These are phyloP conservation scores for Yamadazyma triangularis DNA, from an alignment of 1,139 yeast genomes.

Conservation along the genomic window DNA sequence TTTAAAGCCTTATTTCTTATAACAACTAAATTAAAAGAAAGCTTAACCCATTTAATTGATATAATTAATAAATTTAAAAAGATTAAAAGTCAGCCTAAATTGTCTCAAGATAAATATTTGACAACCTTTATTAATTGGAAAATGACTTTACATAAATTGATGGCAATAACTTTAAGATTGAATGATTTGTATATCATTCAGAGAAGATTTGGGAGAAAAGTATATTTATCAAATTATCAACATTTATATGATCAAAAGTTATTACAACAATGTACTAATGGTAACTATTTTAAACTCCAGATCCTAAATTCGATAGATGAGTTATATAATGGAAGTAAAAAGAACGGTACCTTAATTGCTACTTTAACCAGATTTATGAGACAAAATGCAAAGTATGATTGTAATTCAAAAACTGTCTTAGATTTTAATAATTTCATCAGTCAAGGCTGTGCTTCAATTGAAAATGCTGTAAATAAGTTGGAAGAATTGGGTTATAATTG, in stretches of 20 bases:
- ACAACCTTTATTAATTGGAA: slow-evolving; percentile 20
- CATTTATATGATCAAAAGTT: slow-evolving; percentile 41
- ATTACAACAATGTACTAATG: slow-evolving; percentile 17
- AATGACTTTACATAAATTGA: slow-evolving; percentile 41
- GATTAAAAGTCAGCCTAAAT: slow-evolving; percentile 15
- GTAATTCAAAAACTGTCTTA: slow-evolving; percentile 29
- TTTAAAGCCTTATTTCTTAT: slow-evolving; percentile 28
- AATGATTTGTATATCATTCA: slow-evolving; percentile 44
- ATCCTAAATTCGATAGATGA: slow-evolving; percentile 37
- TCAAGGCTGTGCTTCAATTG: slow-evolving; percentile 26
- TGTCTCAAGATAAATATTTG: slow-evolving; percentile 8
- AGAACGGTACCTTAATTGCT: slow-evolving; percentile 50
- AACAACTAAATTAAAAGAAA: slow-evolving; percentile 16
- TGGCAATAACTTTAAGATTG: slow-evolving; percentile 40
- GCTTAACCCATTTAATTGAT: slow-evolving; percentile 22
- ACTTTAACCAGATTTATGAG: slow-evolving; percentile 47
- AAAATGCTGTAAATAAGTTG: slow-evolving; percentile 19
- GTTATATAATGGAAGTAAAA: slow-evolving; percentile 42
- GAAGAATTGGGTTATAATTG: slow-evolving; percentile 34
- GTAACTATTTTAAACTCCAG: slow-evolving; percentile 21
- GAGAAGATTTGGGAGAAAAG: slow-evolving; percentile 41
- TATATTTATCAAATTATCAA: slow-evolving; percentile 36
- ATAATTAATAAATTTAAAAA: slow-evolving; percentile 18
- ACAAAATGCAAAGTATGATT: slow-evolving; percentile 35
- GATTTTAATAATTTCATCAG: slow-evolving; percentile 37